Evolutionary conservation across 345 rosid genomes (phyloP), one percentile per base, ranked within the genome.

Genomic region (Hibiscus syriacus): DNA sequence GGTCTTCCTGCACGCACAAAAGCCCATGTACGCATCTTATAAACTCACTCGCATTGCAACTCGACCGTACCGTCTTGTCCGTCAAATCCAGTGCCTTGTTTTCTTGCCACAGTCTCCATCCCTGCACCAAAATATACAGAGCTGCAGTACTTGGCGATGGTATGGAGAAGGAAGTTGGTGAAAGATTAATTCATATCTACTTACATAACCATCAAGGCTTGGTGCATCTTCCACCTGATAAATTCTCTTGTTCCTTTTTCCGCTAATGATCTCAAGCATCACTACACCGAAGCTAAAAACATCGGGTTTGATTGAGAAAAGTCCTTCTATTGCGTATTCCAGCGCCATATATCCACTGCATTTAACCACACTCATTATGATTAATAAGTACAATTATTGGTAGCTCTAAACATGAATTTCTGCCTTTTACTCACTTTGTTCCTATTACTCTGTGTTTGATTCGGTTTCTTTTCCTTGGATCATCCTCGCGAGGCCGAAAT

Each of bases 291-390:
- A 88, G 70, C 89, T 86, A 54, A 80, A 86, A 1, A 84, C 83
- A 39, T 86, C 88, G 0, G 88, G 82, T 73, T 83, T 84, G 55
- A 76, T 36, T 16, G 88, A 89, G 74, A 84, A 86, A 19, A 80
- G 68, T 8, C 92, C 90, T 12, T 83, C 84, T 64, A 82, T 36
- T 22, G 90, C 95, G 66, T 88, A 83, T 74, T 86, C 90, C 12
- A 87, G 90, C 3, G 92, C 83, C 90, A 88, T 86, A 66, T 79
- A 84, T 43, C 92, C 90, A 48, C 95, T 86, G 79, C 74, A 77
- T 23, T 34, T 34, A 19, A 36, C 38, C 19, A 9, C 64, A 12
- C 34, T 6, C 20, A 29, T 11, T 55, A 5, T 20, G 45, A 56
- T 43, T 70, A 43, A 3, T 29, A 45, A 45, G 6, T 59, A 5